Evolutionary conservation across 225 moss, liverwort and hornwort species (phyloP).

Genomic region (Bryum argenteum): DNA sequence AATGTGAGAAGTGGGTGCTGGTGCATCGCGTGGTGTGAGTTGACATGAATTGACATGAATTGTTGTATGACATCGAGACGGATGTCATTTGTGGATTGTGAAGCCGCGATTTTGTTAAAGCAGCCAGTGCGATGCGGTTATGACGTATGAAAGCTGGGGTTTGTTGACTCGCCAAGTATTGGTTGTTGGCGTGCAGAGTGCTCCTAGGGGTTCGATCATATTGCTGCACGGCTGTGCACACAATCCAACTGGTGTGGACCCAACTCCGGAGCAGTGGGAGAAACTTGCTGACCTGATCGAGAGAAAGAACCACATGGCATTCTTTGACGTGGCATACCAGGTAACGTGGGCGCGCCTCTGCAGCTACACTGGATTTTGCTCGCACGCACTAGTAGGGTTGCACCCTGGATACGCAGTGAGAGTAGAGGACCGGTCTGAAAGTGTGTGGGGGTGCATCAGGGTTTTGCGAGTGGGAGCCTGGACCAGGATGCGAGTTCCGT

Average conservation of each 20-base stretch:
- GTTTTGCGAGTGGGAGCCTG: slow-evolving; percentile 97
- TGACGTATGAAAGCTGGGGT: not conserved
- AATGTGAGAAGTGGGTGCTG: not conserved
- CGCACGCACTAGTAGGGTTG: too few relatives aligned
- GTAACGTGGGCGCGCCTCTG: slow-evolving; percentile 3
- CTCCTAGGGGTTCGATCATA: slow-evolving; percentile 79
- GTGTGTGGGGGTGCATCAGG: slow-evolving; percentile 40
- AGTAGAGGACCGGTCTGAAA: too few relatives aligned
- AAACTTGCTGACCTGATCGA: slow-evolving; percentile 78
- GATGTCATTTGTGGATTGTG: too few relatives aligned
- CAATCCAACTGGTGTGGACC: slow-evolving; percentile 96
- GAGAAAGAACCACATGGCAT: slow-evolving; percentile 77
- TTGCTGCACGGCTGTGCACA: slow-evolving; percentile 96
- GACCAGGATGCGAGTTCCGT: slow-evolving; percentile 90
- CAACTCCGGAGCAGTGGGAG: slow-evolving; percentile 94
- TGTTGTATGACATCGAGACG: too few relatives aligned
- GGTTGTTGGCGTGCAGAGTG: slow-evolving; percentile 50
- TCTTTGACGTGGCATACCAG: slow-evolving; percentile 99
- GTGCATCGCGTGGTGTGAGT: too few relatives aligned
- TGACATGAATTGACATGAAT: too few relatives aligned
- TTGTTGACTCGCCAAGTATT: not conserved
- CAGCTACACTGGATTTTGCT: too few relatives aligned
- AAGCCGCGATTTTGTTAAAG: too few relatives aligned
- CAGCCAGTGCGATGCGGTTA: too few relatives aligned
- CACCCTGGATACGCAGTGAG: too few relatives aligned